Conservation (phyloP, 106 monocot genomes). For the Alisma plantagoaquatica region DNA sequence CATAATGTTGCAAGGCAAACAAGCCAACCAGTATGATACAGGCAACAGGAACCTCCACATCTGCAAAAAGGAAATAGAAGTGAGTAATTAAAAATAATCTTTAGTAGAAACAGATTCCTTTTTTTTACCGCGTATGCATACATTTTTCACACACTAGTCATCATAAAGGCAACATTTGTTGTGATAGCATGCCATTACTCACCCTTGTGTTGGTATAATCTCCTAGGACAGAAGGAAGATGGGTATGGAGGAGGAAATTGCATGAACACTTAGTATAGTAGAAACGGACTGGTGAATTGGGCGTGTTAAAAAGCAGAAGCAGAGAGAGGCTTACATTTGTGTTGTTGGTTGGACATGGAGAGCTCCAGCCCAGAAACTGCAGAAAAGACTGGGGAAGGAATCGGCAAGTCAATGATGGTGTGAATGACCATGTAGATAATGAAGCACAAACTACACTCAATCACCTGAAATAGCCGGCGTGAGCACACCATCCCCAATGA, state of each 20-base stretch:
- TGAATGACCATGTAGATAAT: background rate
- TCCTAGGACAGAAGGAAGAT: too few relatives aligned
- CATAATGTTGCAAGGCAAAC: conserved; percentile 91
- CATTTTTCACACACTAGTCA: background rate
- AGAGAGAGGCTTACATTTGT: conserved; percentile 55
- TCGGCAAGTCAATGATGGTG: background rate
- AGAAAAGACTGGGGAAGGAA: conserved; percentile 61
- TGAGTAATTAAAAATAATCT: background rate
- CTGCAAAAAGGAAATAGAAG: conserved; percentile 25
- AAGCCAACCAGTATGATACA: conserved; percentile 68
- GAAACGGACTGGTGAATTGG: background rate
- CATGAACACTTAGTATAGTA: background rate
- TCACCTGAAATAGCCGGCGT: conserved; percentile 87
- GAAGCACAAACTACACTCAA: background rate
- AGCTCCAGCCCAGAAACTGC: conserved; percentile 93
- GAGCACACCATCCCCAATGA: conserved; percentile 80
- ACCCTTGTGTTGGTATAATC: too few relatives aligned
- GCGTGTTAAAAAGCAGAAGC: background rate
- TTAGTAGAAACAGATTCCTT: background rate
- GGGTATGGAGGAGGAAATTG: too few relatives aligned
- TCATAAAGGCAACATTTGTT: too few relatives aligned
- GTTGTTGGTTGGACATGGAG: conserved; percentile 79
- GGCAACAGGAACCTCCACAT: conserved; percentile 82
- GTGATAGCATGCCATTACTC: too few relatives aligned
- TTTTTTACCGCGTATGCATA: background rate